Evolutionary conservation across 208 protist species (phyloP).

Genomic region (Acanthamoeba lenticulata): DNA sequence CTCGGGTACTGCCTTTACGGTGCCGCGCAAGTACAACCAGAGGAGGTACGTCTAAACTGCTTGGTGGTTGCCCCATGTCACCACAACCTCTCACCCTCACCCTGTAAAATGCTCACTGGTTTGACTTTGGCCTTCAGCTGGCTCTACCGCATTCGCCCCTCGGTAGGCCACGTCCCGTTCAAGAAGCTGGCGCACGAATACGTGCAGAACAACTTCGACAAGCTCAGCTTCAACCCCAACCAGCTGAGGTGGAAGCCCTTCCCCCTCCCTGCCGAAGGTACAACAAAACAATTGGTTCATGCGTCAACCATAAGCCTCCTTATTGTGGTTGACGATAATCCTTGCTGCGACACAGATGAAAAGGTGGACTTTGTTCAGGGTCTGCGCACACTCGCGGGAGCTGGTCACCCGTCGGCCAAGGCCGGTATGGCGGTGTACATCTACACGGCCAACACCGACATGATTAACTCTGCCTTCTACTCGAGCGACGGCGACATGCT

Average conservation of each 20-base stretch:
- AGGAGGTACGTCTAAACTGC: constrained; percentile 73
- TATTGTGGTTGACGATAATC: background rate
- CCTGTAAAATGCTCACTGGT: background rate
- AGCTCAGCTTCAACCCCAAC: constrained; percentile 78
- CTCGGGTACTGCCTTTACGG: constrained; percentile 91
- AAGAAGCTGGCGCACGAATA: constrained; percentile 19
- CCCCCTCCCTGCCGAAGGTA: constrained; percentile 67
- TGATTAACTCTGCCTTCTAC: constrained; percentile 84
- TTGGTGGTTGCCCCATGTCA: constrained; percentile 3
- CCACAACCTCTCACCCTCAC: background rate
- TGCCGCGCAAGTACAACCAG: constrained; percentile 83
- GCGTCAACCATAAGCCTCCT: background rate
- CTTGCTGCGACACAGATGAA: background rate
- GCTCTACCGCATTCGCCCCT: constrained; percentile 90
- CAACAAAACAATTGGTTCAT: background rate
- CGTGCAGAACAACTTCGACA: constrained; percentile 53
- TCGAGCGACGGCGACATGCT: constrained; percentile 91
- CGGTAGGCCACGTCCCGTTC: constrained; percentile 84
- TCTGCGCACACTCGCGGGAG: constrained; percentile 61
- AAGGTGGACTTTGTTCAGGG: constrained; percentile 83
- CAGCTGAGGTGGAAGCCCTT: constrained; percentile 88
- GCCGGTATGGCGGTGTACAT: constrained; percentile 88
- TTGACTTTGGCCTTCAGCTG: constrained; percentile 76
- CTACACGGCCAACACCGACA: constrained; percentile 85
- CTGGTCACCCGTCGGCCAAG: constrained; percentile 84